Evolutionary conservation across 78 protist genomes (phyloP).

Genomic region (Protostelium mycophagum): DNA sequence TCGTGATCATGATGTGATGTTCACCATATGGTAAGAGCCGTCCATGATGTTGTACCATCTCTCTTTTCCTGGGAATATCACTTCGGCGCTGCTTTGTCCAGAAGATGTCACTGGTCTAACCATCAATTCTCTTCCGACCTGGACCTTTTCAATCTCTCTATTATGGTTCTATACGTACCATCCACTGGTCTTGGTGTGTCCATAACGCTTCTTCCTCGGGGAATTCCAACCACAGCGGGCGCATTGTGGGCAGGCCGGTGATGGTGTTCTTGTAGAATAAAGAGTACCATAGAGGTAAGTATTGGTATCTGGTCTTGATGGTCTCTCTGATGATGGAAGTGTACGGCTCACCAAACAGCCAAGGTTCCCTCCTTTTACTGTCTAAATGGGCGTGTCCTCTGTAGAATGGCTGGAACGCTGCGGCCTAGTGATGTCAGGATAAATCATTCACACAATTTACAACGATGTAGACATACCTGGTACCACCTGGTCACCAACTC

Average conservation of each 20-base stretch:
- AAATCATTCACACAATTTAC: not conserved
- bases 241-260: slow-evolving; percentile 82
- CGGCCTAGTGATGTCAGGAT: slow-evolving; percentile 45
- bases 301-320: slow-evolving; percentile 78
- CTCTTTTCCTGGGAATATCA: slow-evolving; percentile 36
- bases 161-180: no score
- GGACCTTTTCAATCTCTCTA: no score
- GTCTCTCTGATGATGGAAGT: slow-evolving; percentile 39
- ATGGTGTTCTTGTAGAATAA: slow-evolving; percentile 48
- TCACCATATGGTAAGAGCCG: not conserved
- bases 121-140: slow-evolving; percentile 21
- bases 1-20: not conserved
- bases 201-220: slow-evolving; percentile 46
- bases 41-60: slow-evolving; percentile 28
- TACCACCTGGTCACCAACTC: slow-evolving; percentile 95
- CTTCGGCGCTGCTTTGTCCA: slow-evolving; percentile 11
- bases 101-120: slow-evolving; percentile 47
- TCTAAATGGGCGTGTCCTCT: slow-evolving; percentile 97
- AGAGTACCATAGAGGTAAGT: slow-evolving; percentile 82
- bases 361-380: slow-evolving; percentile 94
- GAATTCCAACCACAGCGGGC: slow-evolving; percentile 74
- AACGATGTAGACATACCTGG: slow-evolving; percentile 42
- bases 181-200: not conserved
- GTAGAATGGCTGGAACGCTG: slow-evolving; percentile 96
- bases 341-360: slow-evolving; percentile 86